Evolutionary conservation across 2,329 filamentous ascomycete genomes (phyloP).

Genomic region (Cladosporium sp.): DNA sequence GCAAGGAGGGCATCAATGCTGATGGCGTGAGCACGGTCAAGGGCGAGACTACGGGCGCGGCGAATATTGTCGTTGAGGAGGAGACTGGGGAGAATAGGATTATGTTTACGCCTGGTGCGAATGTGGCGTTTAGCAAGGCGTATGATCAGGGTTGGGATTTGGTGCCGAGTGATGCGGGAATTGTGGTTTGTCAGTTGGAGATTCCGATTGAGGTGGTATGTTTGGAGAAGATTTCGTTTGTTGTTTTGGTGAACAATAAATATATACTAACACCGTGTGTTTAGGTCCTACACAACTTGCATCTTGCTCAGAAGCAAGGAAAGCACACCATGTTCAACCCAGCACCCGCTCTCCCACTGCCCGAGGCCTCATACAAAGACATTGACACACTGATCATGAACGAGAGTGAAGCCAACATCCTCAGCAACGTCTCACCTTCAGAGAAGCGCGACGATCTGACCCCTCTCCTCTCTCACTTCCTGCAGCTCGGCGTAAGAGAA

Average conservation of each 20-base stretch:
- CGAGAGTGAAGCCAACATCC: constrained; percentile 80
- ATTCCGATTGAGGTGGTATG: constrained; percentile 44
- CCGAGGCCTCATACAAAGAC: constrained; percentile 63
- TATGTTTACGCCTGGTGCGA: constrained; percentile 50
- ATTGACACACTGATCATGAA: constrained; percentile 84
- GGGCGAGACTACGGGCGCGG: constrained; percentile 49
- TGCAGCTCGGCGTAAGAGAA: constrained; percentile 68
- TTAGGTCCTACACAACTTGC: constrained; percentile 37
- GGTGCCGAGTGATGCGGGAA: constrained; percentile 42
- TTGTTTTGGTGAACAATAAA: no score
- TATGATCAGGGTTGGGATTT: constrained; percentile 36
- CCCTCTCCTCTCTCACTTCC: constrained; percentile 55
- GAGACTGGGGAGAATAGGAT: constrained; percentile 51
- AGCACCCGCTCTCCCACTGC: constrained; percentile 68
- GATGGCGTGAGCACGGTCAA: constrained; percentile 41
- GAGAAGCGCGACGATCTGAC: constrained; percentile 39
- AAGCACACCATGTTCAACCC: constrained; percentile 75
- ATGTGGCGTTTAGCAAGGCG: constrained; percentile 39
- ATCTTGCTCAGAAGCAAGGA: constrained; percentile 29
- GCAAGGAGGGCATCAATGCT: constrained; percentile 47
- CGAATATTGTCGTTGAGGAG: constrained; percentile 52
- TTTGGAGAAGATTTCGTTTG: background rate
- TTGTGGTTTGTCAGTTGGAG: constrained; percentile 51
- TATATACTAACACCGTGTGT: background rate
- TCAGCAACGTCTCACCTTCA: constrained; percentile 44